Evolutionary conservation across 2,329 filamentous ascomycete species (phyloP).

Genomic region (Torrubiella hemipterigena): DNA sequence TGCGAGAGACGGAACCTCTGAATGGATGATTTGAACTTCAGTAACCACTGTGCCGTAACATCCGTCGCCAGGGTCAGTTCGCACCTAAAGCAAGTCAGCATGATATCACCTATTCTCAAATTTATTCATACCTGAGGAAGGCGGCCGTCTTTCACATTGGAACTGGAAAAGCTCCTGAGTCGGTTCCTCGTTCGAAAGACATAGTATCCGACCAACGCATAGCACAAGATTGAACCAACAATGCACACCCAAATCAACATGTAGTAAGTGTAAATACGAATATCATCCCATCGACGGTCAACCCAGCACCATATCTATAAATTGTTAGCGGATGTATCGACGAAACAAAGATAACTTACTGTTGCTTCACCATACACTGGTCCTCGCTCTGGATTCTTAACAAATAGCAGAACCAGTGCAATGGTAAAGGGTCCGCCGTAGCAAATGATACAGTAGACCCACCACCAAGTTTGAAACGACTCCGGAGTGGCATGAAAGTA

Average conservation of each 20-base stretch:
- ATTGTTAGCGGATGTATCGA: background rate
- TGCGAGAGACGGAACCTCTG: slow-evolving; percentile 12
- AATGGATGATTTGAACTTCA: slow-evolving; percentile 33
- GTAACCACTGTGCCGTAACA: slow-evolving; percentile 41
- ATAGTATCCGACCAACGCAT: slow-evolving; percentile 44
- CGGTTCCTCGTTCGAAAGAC: slow-evolving; percentile 47
- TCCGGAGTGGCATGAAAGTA: slow-evolving; percentile 49
- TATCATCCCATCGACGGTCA: slow-evolving; percentile 36
- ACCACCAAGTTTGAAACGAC: slow-evolving; percentile 60
- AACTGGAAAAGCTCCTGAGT: slow-evolving; percentile 37
- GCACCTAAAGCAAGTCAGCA: background rate
- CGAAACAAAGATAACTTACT: slow-evolving; percentile 22
- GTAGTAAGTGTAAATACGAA: slow-evolving; percentile 51
- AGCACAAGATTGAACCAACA: slow-evolving; percentile 39
- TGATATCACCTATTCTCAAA: background rate
- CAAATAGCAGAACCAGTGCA: slow-evolving; percentile 51
- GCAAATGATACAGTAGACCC: slow-evolving; percentile 57
- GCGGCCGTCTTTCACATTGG: slow-evolving; percentile 16
- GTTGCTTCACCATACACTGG: slow-evolving; percentile 45
- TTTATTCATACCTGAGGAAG: slow-evolving; percentile 19
- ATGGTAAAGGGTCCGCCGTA: slow-evolving; percentile 63
- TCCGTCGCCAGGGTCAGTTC: slow-evolving; percentile 15
- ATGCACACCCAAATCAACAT: slow-evolving; percentile 51
- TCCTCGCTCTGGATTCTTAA: slow-evolving; percentile 25
- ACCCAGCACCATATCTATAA: slow-evolving; percentile 52